A percentile compares a stretch with the other conserved stretches of the same genome.
These are phyloP conservation scores for Pulveroboletus frians DNA, from an alignment of 768 basidiomycete genomes.

Conservation along the genomic window DNA sequence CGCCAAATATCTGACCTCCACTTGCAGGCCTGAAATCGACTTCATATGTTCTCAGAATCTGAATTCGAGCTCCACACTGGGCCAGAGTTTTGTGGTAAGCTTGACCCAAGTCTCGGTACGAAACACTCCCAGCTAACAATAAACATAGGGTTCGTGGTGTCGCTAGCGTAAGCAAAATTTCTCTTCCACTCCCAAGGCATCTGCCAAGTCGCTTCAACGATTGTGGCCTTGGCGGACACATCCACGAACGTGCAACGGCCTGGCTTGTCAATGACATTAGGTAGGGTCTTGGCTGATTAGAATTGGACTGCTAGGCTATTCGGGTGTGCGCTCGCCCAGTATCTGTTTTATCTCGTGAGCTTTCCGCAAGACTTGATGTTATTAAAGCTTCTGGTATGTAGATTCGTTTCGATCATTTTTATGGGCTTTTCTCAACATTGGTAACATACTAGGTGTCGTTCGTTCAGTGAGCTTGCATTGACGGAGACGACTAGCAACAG, in stretches of 20 bases:
- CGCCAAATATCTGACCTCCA: not conserved
- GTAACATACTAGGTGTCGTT: not conserved
- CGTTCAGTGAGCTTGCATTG: not conserved
- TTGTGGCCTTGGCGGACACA: not conserved
- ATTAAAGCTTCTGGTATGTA: slow-evolving; percentile 7
- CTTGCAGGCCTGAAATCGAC: too few species aligned
- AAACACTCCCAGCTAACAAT: not conserved
- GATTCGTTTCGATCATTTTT: not conserved
- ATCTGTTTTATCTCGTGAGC: slow-evolving; percentile 4
- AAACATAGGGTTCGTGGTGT: not conserved
- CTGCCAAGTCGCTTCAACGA: not conserved
- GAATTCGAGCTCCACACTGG: too few species aligned
- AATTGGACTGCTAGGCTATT: not conserved
- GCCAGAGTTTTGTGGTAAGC: not conserved
- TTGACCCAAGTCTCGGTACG: not conserved
- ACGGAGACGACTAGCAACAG: too few species aligned
- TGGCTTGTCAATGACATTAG: not conserved
- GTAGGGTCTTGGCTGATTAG: not conserved
- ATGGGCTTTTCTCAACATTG: not conserved
- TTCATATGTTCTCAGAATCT: not conserved
- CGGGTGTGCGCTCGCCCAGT: slow-evolving; percentile 10
- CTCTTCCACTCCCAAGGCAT: not conserved
- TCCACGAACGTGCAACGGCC: not conserved
- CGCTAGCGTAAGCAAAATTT: not conserved
- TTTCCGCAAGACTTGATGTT: slow-evolving; percentile 7